These are phyloP conservation scores for Fusarium palustre DNA, from an alignment of 2,329 filamentous ascomycete species.

Conservation along the genomic window DNA sequence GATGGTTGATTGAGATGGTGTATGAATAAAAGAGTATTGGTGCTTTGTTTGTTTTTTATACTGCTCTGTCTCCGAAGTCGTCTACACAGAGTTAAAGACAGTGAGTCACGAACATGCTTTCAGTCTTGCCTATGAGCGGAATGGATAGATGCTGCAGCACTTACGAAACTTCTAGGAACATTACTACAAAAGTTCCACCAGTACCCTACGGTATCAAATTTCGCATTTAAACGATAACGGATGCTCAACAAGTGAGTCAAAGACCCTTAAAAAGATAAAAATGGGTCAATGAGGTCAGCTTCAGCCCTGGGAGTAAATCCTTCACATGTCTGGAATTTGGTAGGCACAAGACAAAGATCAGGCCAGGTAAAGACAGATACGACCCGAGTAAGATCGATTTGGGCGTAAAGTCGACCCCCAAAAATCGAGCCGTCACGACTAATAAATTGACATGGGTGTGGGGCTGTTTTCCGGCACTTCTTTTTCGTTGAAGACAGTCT, in stretches of 20 bases:
- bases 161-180: not conserved
- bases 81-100: not conserved
- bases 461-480: conserved; percentile 18
- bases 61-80: not conserved
- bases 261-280: not conserved
- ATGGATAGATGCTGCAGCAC: not conserved
- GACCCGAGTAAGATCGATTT: not conserved
- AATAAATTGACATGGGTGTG: conserved; percentile 26
- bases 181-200: conserved; percentile 24
- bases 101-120: conserved; percentile 12
- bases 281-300: not conserved
- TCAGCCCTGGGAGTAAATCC: conserved; percentile 18
- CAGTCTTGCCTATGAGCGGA: not conserved
- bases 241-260: not conserved
- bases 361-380: not conserved
- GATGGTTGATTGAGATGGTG: not conserved
- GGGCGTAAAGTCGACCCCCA: conserved; percentile 9
- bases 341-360: not conserved
- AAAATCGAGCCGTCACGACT: conserved; percentile 35
- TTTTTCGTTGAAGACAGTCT: conserved; percentile 2
- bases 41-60: not conserved
- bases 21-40: not conserved
- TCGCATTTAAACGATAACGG: not conserved
- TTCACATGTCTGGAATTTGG: not conserved
- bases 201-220: not conserved